These are phyloP conservation scores for Xylaria sp. DNA, from an alignment of 2,329 filamentous ascomycete genomes.

Conservation along the genomic window DNA sequence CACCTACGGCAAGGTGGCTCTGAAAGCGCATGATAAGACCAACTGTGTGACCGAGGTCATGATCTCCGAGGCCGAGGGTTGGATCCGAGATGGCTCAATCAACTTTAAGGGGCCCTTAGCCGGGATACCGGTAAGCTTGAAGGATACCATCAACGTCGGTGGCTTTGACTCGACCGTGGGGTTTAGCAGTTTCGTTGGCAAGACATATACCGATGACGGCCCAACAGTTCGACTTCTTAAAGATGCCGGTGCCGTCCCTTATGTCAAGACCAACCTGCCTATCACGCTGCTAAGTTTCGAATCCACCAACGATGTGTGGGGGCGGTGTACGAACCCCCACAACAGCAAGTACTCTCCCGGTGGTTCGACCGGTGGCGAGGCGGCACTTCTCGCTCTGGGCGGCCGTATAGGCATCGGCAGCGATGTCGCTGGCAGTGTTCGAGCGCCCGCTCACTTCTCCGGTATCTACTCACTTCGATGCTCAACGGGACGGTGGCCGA, in stretches of 20 bases:
- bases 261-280: conserved; percentile 91
- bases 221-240: conserved; percentile 80
- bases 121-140: conserved; percentile 86
- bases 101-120: conserved; percentile 85
- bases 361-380: conserved; percentile 88
- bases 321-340: conserved; percentile 83
- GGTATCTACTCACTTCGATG: conserved; percentile 89
- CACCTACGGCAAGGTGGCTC: conserved; percentile 85
- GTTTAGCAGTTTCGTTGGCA: conserved; percentile 77
- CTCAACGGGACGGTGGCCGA: conserved; percentile 90
- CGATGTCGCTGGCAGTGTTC: conserved; percentile 89
- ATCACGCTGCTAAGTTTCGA: conserved; percentile 89
- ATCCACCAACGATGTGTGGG: conserved; percentile 82
- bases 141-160: conserved; percentile 81
- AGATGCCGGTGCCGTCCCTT: conserved; percentile 87
- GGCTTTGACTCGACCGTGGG: conserved; percentile 87
- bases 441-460: conserved; percentile 87
- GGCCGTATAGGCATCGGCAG: conserved; percentile 90
- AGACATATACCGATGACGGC: conserved; percentile 74
- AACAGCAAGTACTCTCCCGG: conserved; percentile 86
- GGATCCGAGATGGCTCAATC: conserved; percentile 66
- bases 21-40: conserved; percentile 85
- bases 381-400: conserved; percentile 81
- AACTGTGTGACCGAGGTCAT: conserved; percentile 92
- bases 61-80: conserved; percentile 79